Evolutionary conservation across 306 rosid species (phyloP), one percentile per base, ranked within the genome.

Genomic region (Cercis canadensis): DNA sequence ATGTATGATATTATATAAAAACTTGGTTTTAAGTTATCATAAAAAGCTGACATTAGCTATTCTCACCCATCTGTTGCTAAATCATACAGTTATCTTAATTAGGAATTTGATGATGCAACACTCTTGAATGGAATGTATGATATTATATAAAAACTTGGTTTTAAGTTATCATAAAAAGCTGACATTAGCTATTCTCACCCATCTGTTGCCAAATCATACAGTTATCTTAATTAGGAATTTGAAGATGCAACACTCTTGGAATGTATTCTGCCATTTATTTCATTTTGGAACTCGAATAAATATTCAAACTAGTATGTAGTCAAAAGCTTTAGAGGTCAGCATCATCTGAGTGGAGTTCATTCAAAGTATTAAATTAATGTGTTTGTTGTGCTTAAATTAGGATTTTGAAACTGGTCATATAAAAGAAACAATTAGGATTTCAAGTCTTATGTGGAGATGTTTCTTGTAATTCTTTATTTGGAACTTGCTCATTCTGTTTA

Each of bases 391-490:
- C 18, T 47, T 29, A 14, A n/a, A 7, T 9, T 40, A 19, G 1
- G 29, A 24, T 24, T 24, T 3, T 24, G 29, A 24, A 24, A 24
- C 29, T 24, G 29, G 29, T 24, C 29, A 24, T 24, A 24, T 24
- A 24, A 24, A 1, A 24, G 1, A 24, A 24, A 24, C 29, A 24
- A 24, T 24, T 24, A 3, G 29, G 29, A 24, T 24, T 24, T 24
- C 29, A 24, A 24, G 29, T 24, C 29, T 24, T 24, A 24, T 41
- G 18, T 63, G 2, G 3, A 12, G 47, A 0, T 63, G 17, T 66
- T 60, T 47, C 11, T n/a, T 62, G 37, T 64, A 41, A 61, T 45
- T 46, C 9, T 45, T 60, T 21, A 8, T 9, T 72, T 55, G 16
- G 18, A 47, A 36, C 49, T 45, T n/a, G 43, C 31, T 8, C 36